Conservation (phyloP, 1,139 yeast genomes). For the Saccharomyces pastorianus region DNA sequence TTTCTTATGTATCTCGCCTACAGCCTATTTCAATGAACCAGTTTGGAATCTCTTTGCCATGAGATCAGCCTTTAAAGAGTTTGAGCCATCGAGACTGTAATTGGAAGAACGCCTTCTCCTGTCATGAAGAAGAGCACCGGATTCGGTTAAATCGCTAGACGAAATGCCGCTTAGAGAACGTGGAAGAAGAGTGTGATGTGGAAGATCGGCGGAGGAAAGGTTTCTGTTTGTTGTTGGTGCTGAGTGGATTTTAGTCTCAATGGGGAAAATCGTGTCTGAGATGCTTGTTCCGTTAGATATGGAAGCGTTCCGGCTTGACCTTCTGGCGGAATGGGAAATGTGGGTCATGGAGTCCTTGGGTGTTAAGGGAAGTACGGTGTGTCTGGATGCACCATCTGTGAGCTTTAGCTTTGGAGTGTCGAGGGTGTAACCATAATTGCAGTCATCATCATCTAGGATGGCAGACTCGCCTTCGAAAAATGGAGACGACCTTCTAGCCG, state of each 20-base stretch:
- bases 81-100: background rate
- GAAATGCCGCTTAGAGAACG: background rate
- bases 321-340: background rate
- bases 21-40: background rate
- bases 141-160: background rate
- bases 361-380: background rate
- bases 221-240: slow-evolving; percentile 1
- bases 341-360: background rate
- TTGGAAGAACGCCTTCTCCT: background rate
- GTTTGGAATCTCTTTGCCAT: background rate
- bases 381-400: background rate
- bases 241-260: background rate
- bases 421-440: background rate
- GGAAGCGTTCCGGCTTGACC: background rate
- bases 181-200: background rate
- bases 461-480: background rate
- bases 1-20: background rate
- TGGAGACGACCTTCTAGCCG: background rate
- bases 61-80: background rate
- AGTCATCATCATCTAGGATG: background rate
- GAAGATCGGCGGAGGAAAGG: background rate
- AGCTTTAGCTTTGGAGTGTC: background rate
- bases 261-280: background rate
- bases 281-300: background rate
- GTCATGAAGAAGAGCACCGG: background rate